Conservation (phyloP, 2,329 filamentous ascomycete species). For the Grosmannia clavigera region DNA sequence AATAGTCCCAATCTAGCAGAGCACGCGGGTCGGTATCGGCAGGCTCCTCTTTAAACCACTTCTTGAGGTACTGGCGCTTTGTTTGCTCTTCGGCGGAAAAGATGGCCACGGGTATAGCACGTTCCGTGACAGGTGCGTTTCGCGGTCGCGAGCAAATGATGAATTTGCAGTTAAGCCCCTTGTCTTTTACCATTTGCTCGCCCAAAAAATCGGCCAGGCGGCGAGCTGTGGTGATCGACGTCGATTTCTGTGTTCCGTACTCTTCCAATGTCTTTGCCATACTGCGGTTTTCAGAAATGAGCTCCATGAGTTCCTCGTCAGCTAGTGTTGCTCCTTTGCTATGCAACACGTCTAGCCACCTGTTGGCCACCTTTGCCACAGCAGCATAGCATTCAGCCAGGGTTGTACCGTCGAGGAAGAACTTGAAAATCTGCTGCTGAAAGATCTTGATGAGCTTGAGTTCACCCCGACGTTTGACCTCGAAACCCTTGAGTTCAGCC, state of each 20-base stretch:
- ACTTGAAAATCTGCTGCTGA: constrained; percentile 98
- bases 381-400: constrained; percentile 80
- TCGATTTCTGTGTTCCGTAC: constrained; percentile 91
- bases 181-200: constrained; percentile 98
- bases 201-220: constrained; percentile 92
- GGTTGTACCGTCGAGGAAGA: constrained; percentile 86
- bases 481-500: constrained; percentile 93
- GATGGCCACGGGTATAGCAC: constrained; percentile 89
- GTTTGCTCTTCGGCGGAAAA: constrained; percentile 86
- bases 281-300: constrained; percentile 99
- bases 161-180: constrained; percentile 98
- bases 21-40: constrained; percentile 79
- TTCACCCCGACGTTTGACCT: constrained; percentile 94
- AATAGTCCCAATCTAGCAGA: constrained; percentile 95
- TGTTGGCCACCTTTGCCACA: constrained; percentile 89
- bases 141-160: constrained; percentile 85
- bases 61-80: constrained; percentile 80
- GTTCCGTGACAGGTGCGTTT: constrained; percentile 84
- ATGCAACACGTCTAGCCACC: constrained; percentile 91
- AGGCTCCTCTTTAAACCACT: constrained; percentile 92
- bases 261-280: constrained; percentile 97
- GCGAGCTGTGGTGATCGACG: constrained; percentile 95
- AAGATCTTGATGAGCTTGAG: constrained; percentile 99
- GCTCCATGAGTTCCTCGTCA: constrained; percentile 93
- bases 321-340: constrained; percentile 79